Evolutionary conservation across 192 early-diverging fungal species (phyloP), one percentile per base, ranked within the genome.

Genomic region (Backusella sp.): DNA sequence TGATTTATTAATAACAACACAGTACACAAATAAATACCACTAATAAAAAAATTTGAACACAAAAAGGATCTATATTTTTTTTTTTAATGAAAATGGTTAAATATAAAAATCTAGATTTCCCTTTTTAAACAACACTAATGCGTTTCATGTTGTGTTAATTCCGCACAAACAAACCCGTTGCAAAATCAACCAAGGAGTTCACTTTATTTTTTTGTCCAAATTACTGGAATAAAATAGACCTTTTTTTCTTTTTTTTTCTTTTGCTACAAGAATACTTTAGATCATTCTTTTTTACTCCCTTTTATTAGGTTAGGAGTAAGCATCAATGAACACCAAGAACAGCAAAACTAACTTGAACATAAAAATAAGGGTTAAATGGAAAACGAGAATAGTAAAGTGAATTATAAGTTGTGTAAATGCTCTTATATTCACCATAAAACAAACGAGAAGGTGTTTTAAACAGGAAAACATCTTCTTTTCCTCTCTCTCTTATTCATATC

Each of bases 81-180:
- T 44, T 44, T 44, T 49, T n/a, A 49, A 49, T 49, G 7, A 62
- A 62, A 62, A 62, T 28, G 23, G 3, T 62, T 62, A 28, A 62
- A 62, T 62, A 62, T 28, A 62, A 62, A 12, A 62, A 62, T 62
- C 56, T 62, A 28, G 56, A 62, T 62, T 62, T 62, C 14, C 56
- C 26, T 62, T 26, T 62, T 62, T 28, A 62, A 30, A 62, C 46
- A 49, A 21, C 19, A 49, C 23, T 28, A 62, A 62, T 6, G 56
- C 6, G 56, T 62, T 62, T 62, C 56, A 62, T 28, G 26, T 26
- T 14, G 8, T 28, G 12, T 11, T 62, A 62, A 62, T 62, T 62
- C 56, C 56, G 56, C 23, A 62, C 53, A 21, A 23, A 8, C n/a
- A 59, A 59, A 59, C 53, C n/a, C 21, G 3, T 23, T 49, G 1